Evolutionary conservation across 2,329 filamentous ascomycete species (phyloP).

Genomic region (Sphaerostilbella broomeana): DNA sequence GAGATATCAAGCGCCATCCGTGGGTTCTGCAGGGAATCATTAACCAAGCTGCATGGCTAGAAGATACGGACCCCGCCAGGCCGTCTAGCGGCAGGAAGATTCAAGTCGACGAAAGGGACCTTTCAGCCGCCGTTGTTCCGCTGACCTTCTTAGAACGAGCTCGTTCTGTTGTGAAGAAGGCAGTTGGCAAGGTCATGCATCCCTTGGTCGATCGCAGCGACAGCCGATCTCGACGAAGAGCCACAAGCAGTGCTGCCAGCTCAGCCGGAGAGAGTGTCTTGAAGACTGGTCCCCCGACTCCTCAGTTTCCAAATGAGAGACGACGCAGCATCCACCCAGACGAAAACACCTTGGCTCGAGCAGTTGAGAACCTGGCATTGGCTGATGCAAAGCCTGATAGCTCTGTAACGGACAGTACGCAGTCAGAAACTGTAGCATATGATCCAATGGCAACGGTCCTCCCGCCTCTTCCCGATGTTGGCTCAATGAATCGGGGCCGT

Average conservation of each 20-base stretch:
- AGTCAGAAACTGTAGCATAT: conserved; percentile 27
- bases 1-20: conserved; percentile 87
- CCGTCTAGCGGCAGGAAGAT: conserved; percentile 78
- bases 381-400: too few relatives aligned
- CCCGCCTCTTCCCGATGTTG: conserved; percentile 20
- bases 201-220: conserved; percentile 53
- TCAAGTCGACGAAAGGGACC: conserved; percentile 83
- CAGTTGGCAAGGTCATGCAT: conserved; percentile 57
- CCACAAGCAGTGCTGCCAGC: conserved; percentile 58
- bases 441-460: conserved; percentile 36
- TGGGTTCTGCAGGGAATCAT: conserved; percentile 80
- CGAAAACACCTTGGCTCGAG: too few relatives aligned
- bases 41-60: conserved; percentile 76
- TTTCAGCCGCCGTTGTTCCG: conserved; percentile 84
- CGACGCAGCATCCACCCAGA: conserved; percentile 49
- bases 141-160: conserved; percentile 82
- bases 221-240: conserved; percentile 46
- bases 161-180: conserved; percentile 67
- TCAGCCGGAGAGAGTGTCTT: conserved; percentile 51
- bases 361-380: conserved; percentile 40
- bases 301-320: conserved; percentile 47
- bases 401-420: conserved; percentile 20
- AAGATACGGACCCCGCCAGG: conserved; percentile 80
- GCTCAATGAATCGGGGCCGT: conserved; percentile 18
- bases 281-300: conserved; percentile 40